Base-by-base conservation (phyloP, 257 asterid genomes). In the Forsythia viridissima region DNA sequence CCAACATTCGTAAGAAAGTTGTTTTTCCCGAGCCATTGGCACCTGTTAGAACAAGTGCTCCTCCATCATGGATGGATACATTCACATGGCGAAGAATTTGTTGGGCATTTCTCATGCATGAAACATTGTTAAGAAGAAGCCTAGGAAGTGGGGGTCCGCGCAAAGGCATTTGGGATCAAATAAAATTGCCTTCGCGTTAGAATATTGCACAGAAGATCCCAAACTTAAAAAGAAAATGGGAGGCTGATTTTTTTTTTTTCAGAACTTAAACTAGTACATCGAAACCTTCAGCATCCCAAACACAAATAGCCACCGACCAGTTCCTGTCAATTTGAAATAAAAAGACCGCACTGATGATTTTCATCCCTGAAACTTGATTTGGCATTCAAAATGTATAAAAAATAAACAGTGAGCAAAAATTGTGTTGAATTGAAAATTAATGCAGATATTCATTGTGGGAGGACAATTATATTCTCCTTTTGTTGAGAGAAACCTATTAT, bases 31-130 rank as follows among this genome's bases (percentile, higher is more conserved):
- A 94, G 51, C 98, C 97, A 8, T 92, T 94, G 52, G 94, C 85
- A 71, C 98, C 98, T 5, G 92, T 80, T 74, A 94, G 88, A 40
- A 86, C 82, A 55, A 93, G 93, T 68, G 97, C 95, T 15, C 90
- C 86, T 21, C 97, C 97, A 16, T 93, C 97, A 46, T 92, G 94
- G 80, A 94, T 42, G 76, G 97, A 83, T 70, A 78, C 95, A 55
- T 92, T 94, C 75, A 91, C 89, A 66, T 92, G 87, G n/a, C 97
- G 97, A 66, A 92, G 89, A 80, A 94, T 94, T 84, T 92, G 97
- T 70, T 94, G 98, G 9, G 92, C 97, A 10, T 92, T 94, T 89
- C 98, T 88, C 97, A 94, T 92, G 89, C 98, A 94, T 11, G 97
- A 84, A 20, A 92, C 97, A 52, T 92, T 90, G 86, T 84, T 85